Percentiles rank a stretch among this genome's conserved stretches.
Evolutionary conservation across 2,329 filamentous ascomycete species (phyloP).

Genomic region (Parascedosporium putredinis): DNA sequence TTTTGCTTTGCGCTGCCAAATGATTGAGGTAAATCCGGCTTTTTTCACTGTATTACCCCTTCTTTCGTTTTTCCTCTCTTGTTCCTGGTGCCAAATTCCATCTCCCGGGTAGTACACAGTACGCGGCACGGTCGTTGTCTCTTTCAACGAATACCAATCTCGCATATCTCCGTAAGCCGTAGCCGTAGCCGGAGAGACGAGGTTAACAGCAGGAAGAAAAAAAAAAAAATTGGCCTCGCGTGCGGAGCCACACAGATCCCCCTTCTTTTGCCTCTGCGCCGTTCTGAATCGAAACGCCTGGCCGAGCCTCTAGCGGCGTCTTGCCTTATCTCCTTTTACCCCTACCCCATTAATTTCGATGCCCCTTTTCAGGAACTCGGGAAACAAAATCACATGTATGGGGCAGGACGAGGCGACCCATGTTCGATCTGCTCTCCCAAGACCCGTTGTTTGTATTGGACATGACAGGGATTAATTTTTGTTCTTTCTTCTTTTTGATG

Average conservation of each 20-base stretch:
- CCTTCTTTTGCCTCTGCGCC: neutral
- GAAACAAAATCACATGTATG: neutral
- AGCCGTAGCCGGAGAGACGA: neutral
- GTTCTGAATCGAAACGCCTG: neutral
- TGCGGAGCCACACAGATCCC: neutral
- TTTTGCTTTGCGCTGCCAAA: too few species aligned
- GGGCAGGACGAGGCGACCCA: neutral
- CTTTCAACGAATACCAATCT: neutral
- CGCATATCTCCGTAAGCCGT: slow-evolving; percentile 1
- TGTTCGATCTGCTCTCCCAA: neutral
- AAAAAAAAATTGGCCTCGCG: too few species aligned
- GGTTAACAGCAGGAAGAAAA: too few species aligned
- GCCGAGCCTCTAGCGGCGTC: neutral
- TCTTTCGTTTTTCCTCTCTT: neutral
- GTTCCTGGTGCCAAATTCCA: neutral
- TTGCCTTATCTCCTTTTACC: neutral
- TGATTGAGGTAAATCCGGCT: neutral
- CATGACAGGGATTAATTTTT: neutral
- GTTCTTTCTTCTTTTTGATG: neutral
- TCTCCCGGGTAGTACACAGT: neutral
- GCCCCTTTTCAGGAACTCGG: neutral
- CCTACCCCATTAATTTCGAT: neutral
- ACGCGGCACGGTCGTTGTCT: neutral
- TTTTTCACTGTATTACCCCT: too few species aligned
- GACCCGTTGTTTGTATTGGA: too few species aligned